These are phyloP conservation scores for Daldinia decipiens DNA, from an alignment of 495 filamentous ascomycete species.

Conservation along the genomic window DNA sequence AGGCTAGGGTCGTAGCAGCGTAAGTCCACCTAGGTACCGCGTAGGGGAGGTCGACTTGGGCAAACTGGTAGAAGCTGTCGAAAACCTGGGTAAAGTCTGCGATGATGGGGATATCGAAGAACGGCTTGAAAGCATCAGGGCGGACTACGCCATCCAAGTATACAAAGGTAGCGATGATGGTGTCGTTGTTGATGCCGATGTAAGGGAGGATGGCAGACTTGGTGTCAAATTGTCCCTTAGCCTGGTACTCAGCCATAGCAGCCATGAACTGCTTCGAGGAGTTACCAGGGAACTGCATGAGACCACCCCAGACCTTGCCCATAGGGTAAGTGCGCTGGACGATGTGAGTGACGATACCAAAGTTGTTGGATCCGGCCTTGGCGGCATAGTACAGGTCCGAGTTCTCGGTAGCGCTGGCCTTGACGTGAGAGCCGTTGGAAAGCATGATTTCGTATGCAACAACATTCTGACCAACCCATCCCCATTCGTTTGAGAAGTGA, in stretches of 20 bases:
- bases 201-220: conserved; percentile 12
- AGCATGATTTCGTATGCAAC: conserved; percentile 13
- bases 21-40: conserved; percentile 12
- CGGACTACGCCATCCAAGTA: conserved; percentile 7
- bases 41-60: conserved; percentile 1
- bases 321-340: conserved; percentile 6
- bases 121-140: conserved; percentile 5
- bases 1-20: conserved; percentile 1
- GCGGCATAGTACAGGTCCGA: neutral
- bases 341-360: conserved; percentile 8
- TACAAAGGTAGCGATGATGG: conserved; percentile 11
- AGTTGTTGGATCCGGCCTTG: conserved; percentile 15
- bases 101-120: neutral
- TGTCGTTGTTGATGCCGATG: conserved; percentile 13
- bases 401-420: conserved; percentile 3
- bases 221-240: conserved; percentile 2
- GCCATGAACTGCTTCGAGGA: conserved; percentile 13
- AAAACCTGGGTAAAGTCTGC: conserved; percentile 1
- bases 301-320: conserved; percentile 12
- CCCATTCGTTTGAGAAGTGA: conserved; percentile 6
- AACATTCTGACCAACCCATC: conserved; percentile 12
- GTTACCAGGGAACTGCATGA: conserved; percentile 10
- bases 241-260: conserved; percentile 10
- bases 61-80: conserved; percentile 11
- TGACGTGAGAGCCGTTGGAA: conserved; percentile 6